Percentiles rank a stretch among this genome's conserved stretches.
These are phyloP conservation scores for Maudiozyma pseudohumilis DNA, from an alignment of 805 yeast species.

Conservation along the genomic window DNA sequence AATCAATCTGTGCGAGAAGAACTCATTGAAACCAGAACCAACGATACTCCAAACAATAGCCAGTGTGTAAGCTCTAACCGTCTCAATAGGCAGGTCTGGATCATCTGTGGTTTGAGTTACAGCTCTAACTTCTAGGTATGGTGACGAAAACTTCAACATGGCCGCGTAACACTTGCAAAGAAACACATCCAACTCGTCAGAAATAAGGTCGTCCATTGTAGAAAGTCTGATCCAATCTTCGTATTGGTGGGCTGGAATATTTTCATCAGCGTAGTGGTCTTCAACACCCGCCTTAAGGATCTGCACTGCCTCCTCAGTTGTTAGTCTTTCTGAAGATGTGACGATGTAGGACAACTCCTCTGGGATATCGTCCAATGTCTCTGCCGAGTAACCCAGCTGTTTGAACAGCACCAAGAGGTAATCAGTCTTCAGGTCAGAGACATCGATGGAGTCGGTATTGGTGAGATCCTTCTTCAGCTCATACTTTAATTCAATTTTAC, in stretches of 20 bases:
- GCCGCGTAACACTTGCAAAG: conserved; percentile 29
- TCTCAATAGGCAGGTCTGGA: conserved; percentile 38
- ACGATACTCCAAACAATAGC: conserved; percentile 39
- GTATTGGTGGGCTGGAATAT: conserved; percentile 34
- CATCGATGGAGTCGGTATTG: not conserved
- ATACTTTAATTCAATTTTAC: not conserved
- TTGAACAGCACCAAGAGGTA: not conserved
- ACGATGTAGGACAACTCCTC: not conserved
- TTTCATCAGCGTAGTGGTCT: conserved; percentile 39
- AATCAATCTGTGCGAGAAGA: conserved; percentile 48
- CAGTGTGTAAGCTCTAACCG: conserved; percentile 34
- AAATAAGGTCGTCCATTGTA: conserved; percentile 14
- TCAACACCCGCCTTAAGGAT: conserved; percentile 33
- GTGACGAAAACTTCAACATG: conserved; percentile 37
- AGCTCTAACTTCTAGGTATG: conserved; percentile 61
- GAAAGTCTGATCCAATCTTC: conserved; percentile 27
- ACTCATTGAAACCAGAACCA: conserved; percentile 47
- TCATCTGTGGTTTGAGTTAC: conserved; percentile 46
- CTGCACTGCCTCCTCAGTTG: conserved; percentile 30
- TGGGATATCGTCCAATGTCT: not conserved
- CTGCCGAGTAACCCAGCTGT: not conserved
- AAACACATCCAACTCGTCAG: conserved; percentile 17
- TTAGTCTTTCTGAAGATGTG: not conserved
- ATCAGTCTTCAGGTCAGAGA: not conserved
- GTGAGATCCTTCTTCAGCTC: not conserved